Evolutionary conservation across 139 green algal species (phyloP), one percentile per base, ranked within the genome.

Genomic region (Closterium sp.): DNA sequence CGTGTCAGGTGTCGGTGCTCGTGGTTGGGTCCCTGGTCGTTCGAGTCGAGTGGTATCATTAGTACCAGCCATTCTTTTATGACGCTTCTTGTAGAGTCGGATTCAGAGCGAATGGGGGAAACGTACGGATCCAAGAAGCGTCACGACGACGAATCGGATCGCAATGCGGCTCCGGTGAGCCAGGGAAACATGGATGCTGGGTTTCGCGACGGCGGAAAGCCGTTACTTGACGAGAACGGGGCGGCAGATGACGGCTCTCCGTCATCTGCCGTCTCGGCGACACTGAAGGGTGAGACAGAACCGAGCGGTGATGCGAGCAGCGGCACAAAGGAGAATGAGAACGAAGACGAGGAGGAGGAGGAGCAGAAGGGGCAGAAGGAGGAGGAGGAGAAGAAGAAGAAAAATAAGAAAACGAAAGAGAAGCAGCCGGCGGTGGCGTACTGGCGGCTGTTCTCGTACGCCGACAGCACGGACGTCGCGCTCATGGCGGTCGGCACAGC

Each of bases 401-500:
- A 55, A 10, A 69, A 69, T n/a, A 12, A 12, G 83, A 19, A 33
- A 28, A 88, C n/a, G 85, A 88, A 88, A 30, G 85, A 31, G 33
- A 88, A 88, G 85, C 7, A 88, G 85, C 31, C 31, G 34, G 28
- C 87, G 33, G 87, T 90, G 28, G 1, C 36, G 23, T 90, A 84
- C 87, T 84, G 34, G 34, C n/a, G 81, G 36, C 87, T 88, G 7
- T 88, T 91, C 83, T 66, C 33, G 9, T 91, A 81, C 30, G 89
- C 89, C 30, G 83, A 87, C 33, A 9, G 25, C 4, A 31, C 87
- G 76, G 89, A 91, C 81, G 34, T 32, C 7, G 21, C 69, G 16
- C 66, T 83, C 32, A 91, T 91, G 25, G 69, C 30, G 12, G 33
- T 88, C 16, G 89, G 89, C 33, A 88, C 89, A 25, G 0, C 84